These are phyloP conservation scores for Flaveria linearis DNA, from an alignment of 129 eudicot genomes.

Conservation along the genomic window DNA sequence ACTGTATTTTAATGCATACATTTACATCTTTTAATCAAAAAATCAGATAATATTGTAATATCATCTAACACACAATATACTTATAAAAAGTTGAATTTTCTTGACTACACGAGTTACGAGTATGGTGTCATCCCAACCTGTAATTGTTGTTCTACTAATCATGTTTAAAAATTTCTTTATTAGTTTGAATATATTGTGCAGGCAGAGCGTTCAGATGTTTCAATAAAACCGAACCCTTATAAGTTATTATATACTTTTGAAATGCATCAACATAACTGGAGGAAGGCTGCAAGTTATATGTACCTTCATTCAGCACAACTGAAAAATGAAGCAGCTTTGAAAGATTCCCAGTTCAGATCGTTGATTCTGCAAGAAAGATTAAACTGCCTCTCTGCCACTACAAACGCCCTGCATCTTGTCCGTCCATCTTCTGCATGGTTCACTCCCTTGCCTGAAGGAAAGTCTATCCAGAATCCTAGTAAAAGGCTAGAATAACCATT, in stretches of 20 bases:
- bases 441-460: constrained; percentile 47
- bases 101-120: neutral
- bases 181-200: constrained; percentile 28
- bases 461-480: constrained; percentile 56
- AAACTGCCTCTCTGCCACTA: constrained; percentile 87
- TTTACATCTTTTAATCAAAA: neutral
- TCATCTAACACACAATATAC: neutral
- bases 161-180: neutral
- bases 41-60: neutral
- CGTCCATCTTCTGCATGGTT: constrained; percentile 93
- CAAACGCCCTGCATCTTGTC: constrained; percentile 89
- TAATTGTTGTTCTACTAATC: neutral
- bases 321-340: constrained; percentile 61
- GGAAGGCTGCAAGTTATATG: constrained; percentile 83
- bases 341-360: constrained; percentile 59
- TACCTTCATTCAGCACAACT: constrained; percentile 64
- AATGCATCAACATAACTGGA: constrained; percentile 95
- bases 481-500: constrained; percentile 66
- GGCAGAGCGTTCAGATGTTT: constrained; percentile 90
- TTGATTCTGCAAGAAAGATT: constrained; percentile 80
- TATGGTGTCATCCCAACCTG: neutral
- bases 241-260: constrained; percentile 83
- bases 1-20: neutral
- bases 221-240: constrained; percentile 79
- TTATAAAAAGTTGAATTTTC: neutral